A percentile compares a stretch with the other conserved stretches of the same genome.
These are phyloP conservation scores for Tolypocladium amazonense DNA, from an alignment of 2,329 filamentous ascomycete genomes.

Conservation along the genomic window DNA sequence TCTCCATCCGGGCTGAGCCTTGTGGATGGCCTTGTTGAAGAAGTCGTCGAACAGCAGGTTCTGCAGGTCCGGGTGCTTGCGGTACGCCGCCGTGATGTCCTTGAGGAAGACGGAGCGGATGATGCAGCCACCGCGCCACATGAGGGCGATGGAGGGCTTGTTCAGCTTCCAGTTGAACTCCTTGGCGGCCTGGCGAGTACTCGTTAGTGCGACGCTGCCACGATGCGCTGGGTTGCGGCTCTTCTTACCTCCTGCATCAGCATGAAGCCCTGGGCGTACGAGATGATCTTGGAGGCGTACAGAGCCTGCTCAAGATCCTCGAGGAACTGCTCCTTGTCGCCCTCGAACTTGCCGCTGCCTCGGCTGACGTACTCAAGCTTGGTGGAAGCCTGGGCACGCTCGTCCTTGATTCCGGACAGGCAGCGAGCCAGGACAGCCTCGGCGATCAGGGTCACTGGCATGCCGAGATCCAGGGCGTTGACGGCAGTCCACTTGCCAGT, in stretches of 20 bases:
- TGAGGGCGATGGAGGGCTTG: slow-evolving; percentile 98
- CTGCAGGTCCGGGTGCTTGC: slow-evolving; percentile 85
- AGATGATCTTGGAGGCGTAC: slow-evolving; percentile 99
- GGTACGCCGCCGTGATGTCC: slow-evolving; percentile 97
- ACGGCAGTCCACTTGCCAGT: slow-evolving; percentile 99
- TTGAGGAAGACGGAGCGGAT: slow-evolving; percentile 99
- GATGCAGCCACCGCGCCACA: slow-evolving; percentile 99
- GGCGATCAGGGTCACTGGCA: slow-evolving; percentile 96
- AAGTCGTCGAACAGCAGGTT: slow-evolving; percentile 98
- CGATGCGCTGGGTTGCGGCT: background rate
- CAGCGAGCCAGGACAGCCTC: slow-evolving; percentile 95
- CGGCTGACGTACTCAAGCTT: slow-evolving; percentile 69
- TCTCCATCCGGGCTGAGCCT: slow-evolving; percentile 86
- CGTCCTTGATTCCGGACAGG: slow-evolving; percentile 85
- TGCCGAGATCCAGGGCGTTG: slow-evolving; percentile 95
- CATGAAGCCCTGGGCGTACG: slow-evolving; percentile 99
- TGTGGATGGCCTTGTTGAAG: slow-evolving; percentile 99
- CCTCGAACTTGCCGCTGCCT: slow-evolving; percentile 61
- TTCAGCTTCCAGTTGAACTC: slow-evolving; percentile 98
- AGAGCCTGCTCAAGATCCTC: slow-evolving; percentile 97
- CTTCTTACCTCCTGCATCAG: slow-evolving; percentile 84
- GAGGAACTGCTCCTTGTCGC: slow-evolving; percentile 87
- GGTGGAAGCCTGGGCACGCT: slow-evolving; percentile 73
- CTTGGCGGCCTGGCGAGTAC: slow-evolving; percentile 65
- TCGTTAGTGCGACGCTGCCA: background rate